phyloP scores from a whole-genome alignment of 441 rosid species.

The Populus trichocarpa region DNA sequence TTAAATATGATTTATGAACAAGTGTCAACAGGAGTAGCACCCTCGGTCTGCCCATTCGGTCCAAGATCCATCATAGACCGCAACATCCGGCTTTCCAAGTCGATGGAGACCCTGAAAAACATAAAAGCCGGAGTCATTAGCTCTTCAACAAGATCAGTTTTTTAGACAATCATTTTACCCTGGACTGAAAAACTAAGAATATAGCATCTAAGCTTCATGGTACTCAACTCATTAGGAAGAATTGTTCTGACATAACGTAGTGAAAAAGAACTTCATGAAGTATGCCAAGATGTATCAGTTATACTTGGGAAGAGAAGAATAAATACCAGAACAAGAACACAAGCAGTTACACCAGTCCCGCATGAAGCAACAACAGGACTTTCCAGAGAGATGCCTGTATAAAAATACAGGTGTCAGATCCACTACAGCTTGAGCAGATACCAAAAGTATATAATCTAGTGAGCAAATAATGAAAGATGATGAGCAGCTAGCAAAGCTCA shows the following conservation, averaged over 20 bases:
- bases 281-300: background rate
- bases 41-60: background rate
- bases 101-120: background rate
- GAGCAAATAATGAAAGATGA: background rate
- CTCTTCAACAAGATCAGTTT: background rate
- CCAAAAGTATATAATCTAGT: background rate
- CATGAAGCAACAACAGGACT: conserved; percentile 69
- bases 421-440: background rate
- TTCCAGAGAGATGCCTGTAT: conserved; percentile 75
- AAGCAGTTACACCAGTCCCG: conserved; percentile 94
- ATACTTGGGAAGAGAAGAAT: background rate
- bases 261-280: background rate
- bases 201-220: background rate
- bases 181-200: background rate
- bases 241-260: background rate
- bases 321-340: conserved; percentile 77
- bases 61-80: background rate
- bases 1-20: background rate
- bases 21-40: background rate
- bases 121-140: background rate
- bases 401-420: conserved; percentile 6
- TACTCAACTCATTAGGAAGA: background rate
- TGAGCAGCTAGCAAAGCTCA: background rate
- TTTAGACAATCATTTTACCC: background rate
- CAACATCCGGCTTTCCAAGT: background rate